Evolutionary conservation across 2,329 filamentous ascomycete genomes (phyloP).

Genomic region (Sporothrix mexicana): DNA sequence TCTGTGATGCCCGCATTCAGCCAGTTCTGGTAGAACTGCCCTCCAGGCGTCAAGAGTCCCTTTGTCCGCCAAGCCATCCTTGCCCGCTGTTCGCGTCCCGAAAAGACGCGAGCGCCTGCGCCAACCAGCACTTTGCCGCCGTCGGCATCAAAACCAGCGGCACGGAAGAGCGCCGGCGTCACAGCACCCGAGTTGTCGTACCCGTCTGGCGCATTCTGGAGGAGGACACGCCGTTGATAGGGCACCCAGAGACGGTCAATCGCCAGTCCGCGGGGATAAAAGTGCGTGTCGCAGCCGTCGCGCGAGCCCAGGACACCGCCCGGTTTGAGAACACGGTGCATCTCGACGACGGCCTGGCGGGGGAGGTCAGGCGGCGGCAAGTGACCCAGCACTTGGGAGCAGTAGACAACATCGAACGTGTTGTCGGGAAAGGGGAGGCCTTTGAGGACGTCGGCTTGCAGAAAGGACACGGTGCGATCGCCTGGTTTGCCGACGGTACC

Average conservation of each 20-base stretch:
- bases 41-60: constrained; percentile 43
- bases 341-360: constrained; percentile 47
- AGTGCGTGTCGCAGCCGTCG: constrained; percentile 43
- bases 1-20: constrained; percentile 45
- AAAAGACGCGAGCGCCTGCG: constrained; percentile 42
- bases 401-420: constrained; percentile 52
- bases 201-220: constrained; percentile 32
- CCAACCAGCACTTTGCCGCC: constrained; percentile 43
- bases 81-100: constrained; percentile 41
- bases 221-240: constrained; percentile 39
- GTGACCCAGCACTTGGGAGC: constrained; percentile 52
- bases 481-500: constrained; percentile 12
- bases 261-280: constrained; percentile 42
- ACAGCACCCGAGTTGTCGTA: constrained; percentile 34
- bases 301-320: constrained; percentile 51
- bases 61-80: constrained; percentile 42
- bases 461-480: constrained; percentile 39
- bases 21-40: constrained; percentile 47
- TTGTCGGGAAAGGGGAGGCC: constrained; percentile 49
- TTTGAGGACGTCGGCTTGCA: constrained; percentile 45
- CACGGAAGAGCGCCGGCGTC: constrained; percentile 45
- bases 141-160: constrained; percentile 43
- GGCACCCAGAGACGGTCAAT: constrained; percentile 42
- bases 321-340: constrained; percentile 51
- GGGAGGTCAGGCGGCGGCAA: constrained; percentile 44